Evolutionary conservation across 805 yeast genomes (phyloP).

Genomic region (Zygosaccharomyces siamensis): DNA sequence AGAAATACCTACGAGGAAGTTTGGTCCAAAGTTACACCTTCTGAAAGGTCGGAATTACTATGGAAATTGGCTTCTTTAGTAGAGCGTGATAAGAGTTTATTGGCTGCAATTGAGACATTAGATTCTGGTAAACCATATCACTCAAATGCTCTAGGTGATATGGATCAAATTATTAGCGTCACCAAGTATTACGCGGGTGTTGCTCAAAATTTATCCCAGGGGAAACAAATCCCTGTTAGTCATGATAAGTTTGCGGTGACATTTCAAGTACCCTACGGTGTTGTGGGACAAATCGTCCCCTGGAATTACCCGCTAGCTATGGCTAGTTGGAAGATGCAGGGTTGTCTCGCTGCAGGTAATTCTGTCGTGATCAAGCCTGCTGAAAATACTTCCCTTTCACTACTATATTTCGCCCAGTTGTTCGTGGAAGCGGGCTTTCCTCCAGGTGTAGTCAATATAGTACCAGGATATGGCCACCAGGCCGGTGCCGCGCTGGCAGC

Average conservation of each 20-base stretch:
- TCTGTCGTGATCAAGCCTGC: conserved; percentile 42
- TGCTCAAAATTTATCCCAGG: conserved; percentile 55
- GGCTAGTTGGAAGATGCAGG: conserved; percentile 45
- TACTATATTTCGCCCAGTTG: conserved; percentile 38
- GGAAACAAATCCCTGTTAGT: conserved; percentile 57
- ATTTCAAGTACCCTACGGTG: conserved; percentile 46
- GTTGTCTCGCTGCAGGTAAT: conserved; percentile 50
- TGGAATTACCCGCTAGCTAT: conserved; percentile 47
- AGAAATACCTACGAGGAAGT: conserved; percentile 39
- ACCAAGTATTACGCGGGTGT: conserved; percentile 64
- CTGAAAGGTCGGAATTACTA: conserved; percentile 40
- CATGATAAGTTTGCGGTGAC: conserved; percentile 48
- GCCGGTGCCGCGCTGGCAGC: conserved; percentile 40
- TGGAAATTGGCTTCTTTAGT: conserved; percentile 45
- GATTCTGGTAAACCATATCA: conserved; percentile 53
- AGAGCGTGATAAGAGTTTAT: conserved; percentile 41
- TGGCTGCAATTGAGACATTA: conserved; percentile 51
- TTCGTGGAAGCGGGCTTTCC: conserved; percentile 41
- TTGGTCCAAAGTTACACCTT: conserved; percentile 46
- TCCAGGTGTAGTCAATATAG: conserved; percentile 42
- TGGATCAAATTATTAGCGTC: conserved; percentile 49
- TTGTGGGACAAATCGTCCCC: conserved; percentile 44
- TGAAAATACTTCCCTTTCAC: conserved; percentile 43
- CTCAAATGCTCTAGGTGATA: conserved; percentile 50
- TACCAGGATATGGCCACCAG: conserved; percentile 39